phyloP scores from a whole-genome alignment of 176 grass and related monocot genomes.

The Carex pumila region DNA sequence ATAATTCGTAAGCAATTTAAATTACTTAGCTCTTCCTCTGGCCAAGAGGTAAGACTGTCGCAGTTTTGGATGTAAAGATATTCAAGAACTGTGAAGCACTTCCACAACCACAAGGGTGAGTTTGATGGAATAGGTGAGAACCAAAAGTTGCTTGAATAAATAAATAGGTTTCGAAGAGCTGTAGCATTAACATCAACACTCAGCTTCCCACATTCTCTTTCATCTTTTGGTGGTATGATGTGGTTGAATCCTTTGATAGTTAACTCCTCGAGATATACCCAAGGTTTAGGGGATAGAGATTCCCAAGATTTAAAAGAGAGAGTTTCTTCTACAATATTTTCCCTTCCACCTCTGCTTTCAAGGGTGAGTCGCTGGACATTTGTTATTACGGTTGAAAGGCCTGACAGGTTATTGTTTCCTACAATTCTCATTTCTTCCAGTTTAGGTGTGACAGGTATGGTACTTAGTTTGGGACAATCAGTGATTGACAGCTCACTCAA shows the following conservation, averaged over 20 bases:
- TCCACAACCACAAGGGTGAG: not conserved
- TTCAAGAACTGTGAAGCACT: not conserved
- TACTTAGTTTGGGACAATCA: not conserved
- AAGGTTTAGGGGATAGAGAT: not conserved
- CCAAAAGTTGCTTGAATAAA: not conserved
- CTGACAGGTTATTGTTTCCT: not conserved
- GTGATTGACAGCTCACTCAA: not conserved
- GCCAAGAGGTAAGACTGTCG: not conserved
- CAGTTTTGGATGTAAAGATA: fast-evolving
- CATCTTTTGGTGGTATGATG: too few species aligned
- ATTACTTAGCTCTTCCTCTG: not conserved
- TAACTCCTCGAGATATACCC: not conserved
- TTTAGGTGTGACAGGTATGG: slow-evolving; percentile 3
- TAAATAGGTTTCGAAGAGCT: not conserved
- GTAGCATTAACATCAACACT: not conserved
- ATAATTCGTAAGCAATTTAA: not conserved
- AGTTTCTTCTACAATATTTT: not conserved
- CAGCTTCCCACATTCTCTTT: not conserved
- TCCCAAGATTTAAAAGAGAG: not conserved
- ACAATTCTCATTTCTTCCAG: not conserved
- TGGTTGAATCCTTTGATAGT: not conserved
- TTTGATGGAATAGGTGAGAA: not conserved
- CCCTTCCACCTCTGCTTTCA: not conserved
- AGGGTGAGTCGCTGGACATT: too few species aligned
- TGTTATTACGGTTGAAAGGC: not conserved